Evolutionary conservation across 805 yeast species (phyloP).

Genomic region (Saccharomycopsis javanensis): DNA sequence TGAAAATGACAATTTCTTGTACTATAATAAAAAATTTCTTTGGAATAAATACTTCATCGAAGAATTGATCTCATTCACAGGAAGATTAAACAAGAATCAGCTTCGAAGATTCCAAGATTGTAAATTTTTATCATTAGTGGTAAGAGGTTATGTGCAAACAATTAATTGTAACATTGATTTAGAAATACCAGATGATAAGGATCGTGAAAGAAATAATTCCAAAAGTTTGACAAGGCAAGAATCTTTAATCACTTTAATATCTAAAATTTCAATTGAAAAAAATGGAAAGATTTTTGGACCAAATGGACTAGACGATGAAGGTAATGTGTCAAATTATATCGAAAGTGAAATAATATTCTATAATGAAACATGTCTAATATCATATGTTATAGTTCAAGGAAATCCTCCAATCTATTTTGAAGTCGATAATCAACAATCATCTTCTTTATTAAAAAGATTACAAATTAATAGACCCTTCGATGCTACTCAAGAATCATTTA

Average conservation of each 20-base stretch:
- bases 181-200: background rate
- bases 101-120: slow-evolving; percentile 53
- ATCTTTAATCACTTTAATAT: slow-evolving; percentile 58
- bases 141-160: slow-evolving; percentile 89
- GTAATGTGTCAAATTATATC: slow-evolving; percentile 82
- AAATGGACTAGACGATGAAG: slow-evolving; percentile 86
- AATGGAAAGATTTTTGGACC: slow-evolving; percentile 83
- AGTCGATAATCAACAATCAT: slow-evolving; percentile 51
- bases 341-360: slow-evolving; percentile 79
- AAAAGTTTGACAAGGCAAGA: slow-evolving; percentile 19
- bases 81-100: slow-evolving; percentile 52
- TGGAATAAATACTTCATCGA: slow-evolving; percentile 86
- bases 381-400: slow-evolving; percentile 82
- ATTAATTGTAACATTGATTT: slow-evolving; percentile 24
- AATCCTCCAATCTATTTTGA: slow-evolving; percentile 95
- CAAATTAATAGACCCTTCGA: slow-evolving; percentile 69
- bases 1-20: slow-evolving; percentile 25
- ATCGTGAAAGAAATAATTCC: slow-evolving; percentile 18
- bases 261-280: slow-evolving; percentile 82
- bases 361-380: slow-evolving; percentile 40
- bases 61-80: slow-evolving; percentile 64
- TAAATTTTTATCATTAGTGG: slow-evolving; percentile 68
- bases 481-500: slow-evolving; percentile 81
- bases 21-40: slow-evolving; percentile 70
- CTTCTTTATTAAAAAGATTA: slow-evolving; percentile 61